Evolutionary conservation across 164 flowering plant species (phyloP).

Genomic region (Echeveria elegans): DNA sequence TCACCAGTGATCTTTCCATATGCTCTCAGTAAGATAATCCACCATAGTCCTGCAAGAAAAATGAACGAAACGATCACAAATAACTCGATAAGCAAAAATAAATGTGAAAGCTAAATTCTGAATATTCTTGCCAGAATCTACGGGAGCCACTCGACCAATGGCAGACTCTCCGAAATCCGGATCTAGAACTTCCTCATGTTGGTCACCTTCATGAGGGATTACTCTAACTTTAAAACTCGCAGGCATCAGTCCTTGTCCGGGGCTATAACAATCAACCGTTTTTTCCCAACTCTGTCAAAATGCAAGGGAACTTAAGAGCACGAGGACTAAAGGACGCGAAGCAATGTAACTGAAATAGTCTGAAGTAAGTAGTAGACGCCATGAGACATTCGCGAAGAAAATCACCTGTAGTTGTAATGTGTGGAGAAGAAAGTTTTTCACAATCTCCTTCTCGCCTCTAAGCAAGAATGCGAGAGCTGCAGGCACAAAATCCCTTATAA

Average conservation of each 20-base stretch:
- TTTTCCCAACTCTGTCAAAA: slow-evolving; percentile 4
- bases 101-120: too few relatives aligned
- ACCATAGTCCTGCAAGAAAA: slow-evolving; percentile 2
- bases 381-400: not conserved
- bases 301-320: too few relatives aligned
- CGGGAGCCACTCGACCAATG: slow-evolving; percentile 4
- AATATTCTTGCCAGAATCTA: slow-evolving; percentile 4
- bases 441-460: slow-evolving; percentile 39
- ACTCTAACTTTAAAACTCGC: slow-evolving; percentile 8
- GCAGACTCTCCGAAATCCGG: slow-evolving; percentile 8
- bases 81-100: too few relatives aligned
- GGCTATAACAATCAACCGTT: too few relatives aligned
- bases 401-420: slow-evolving; percentile 42
- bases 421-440: slow-evolving; percentile 40
- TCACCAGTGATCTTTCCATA: slow-evolving; percentile 34
- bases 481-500: slow-evolving; percentile 46
- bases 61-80: not conserved
- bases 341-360: too few relatives aligned
- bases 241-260: slow-evolving; percentile 7
- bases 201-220: not conserved
- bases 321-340: too few relatives aligned
- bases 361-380: too few relatives aligned
- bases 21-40: slow-evolving; percentile 7
- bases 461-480: slow-evolving; percentile 48
- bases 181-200: slow-evolving; percentile 6